Conservation (phyloP, 2,329 filamentous ascomycete species). For the Torrubiella hemipterigena region DNA sequence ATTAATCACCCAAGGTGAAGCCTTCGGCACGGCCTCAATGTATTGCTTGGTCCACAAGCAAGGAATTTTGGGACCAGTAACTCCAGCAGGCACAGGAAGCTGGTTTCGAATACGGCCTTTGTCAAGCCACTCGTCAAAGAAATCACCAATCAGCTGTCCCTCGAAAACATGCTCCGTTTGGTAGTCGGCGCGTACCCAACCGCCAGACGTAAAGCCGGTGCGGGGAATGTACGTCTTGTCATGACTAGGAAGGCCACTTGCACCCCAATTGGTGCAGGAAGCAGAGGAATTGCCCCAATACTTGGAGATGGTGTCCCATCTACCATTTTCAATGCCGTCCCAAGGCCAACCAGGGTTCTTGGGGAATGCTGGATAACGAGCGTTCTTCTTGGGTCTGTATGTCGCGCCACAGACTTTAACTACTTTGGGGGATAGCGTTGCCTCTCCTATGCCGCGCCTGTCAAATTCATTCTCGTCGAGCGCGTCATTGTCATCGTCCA, state of each 20-base stretch:
- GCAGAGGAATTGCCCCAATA: not conserved
- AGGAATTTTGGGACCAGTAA: no score
- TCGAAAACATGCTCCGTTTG: not conserved
- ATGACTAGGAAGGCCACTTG: no score
- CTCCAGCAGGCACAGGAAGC: no score
- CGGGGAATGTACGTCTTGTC: not conserved
- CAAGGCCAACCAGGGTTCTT: not conserved
- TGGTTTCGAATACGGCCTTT: not conserved
- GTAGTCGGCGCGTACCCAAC: not conserved
- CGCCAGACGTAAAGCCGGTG: not conserved
- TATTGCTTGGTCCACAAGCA: no score
- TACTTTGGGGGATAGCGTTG: not conserved
- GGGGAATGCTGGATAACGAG: not conserved
- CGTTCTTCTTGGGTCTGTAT: no score
- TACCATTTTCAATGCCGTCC: not conserved
- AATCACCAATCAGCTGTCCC: not conserved
- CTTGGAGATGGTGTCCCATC: not conserved
- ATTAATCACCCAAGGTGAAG: no score
- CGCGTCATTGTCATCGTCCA: no score
- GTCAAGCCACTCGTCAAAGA: not conserved
- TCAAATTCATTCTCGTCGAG: no score
- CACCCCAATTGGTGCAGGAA: not conserved
- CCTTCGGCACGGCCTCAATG: no score
- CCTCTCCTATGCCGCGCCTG: no score
- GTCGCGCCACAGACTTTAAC: not conserved